Percentiles rank a stretch among this genome's conserved stretches.
Conservation (phyloP, 768 basidiomycete species). For the Nidularia sp. region DNA sequence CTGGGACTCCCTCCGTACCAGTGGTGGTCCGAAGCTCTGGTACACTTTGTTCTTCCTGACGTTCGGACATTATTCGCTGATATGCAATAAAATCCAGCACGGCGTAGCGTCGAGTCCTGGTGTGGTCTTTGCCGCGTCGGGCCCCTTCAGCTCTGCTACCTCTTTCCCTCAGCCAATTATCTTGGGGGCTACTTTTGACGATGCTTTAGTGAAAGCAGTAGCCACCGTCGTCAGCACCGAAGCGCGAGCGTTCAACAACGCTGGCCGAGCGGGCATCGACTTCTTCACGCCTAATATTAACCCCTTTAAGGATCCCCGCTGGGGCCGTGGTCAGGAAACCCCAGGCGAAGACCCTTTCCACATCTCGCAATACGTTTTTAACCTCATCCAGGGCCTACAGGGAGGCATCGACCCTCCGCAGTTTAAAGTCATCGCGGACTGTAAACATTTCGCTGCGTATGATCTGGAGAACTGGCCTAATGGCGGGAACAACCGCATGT, state of each 20-base stretch:
- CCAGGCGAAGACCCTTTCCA: constrained; percentile 60
- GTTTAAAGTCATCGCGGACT: constrained; percentile 51
- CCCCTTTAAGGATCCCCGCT: constrained; percentile 59
- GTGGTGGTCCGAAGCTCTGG: constrained; percentile 61
- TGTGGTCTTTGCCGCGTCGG: constrained; percentile 42
- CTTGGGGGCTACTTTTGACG: constrained; percentile 53
- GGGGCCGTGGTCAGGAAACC: constrained; percentile 61
- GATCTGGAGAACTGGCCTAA: constrained; percentile 49
- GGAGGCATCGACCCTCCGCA: constrained; percentile 53
- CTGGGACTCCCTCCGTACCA: constrained; percentile 54
- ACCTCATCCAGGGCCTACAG: constrained; percentile 51
- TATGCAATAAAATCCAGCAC: constrained; percentile 29
- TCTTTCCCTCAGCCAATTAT: constrained; percentile 57
- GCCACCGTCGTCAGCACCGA: constrained; percentile 53
- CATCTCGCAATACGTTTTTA: constrained; percentile 47
- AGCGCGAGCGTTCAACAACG: constrained; percentile 56
- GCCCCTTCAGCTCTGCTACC: constrained; percentile 53
- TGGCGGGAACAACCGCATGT: constrained; percentile 39
- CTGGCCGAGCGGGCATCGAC: constrained; percentile 46
- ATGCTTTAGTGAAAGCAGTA: constrained; percentile 42
- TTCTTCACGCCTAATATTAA: constrained; percentile 57
- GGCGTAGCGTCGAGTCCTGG: constrained; percentile 53
- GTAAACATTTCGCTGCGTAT: constrained; percentile 60
- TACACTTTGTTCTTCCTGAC: constrained; percentile 15
- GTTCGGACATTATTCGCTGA: neutral